Percentiles rank a stretch among this genome's conserved stretches.
Conservation (phyloP, 139 green algal species). For the Micromonas pusilla region DNA sequence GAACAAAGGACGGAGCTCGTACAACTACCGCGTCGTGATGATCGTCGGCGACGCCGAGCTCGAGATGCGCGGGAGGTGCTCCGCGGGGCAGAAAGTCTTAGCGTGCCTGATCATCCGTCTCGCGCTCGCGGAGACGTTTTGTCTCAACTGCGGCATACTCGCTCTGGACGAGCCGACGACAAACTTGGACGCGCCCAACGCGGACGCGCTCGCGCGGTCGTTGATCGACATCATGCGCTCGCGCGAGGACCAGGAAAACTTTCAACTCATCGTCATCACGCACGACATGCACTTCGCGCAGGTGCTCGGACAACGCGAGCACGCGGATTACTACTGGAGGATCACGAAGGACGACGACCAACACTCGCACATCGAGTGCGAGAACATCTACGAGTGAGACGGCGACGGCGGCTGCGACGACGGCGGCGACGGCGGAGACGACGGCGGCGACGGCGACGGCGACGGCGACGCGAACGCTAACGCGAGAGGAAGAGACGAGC, state of each 20-base stretch:
- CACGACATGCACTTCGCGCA: constrained; percentile 88
- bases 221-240: constrained; percentile 64
- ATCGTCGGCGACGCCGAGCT: constrained; percentile 70
- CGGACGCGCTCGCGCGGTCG: constrained; percentile 67
- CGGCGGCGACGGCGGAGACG: too few species aligned
- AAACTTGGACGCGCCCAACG: constrained; percentile 88
- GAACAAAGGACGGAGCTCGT: constrained; percentile 48
- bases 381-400: constrained; percentile 21
- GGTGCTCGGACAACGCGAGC: constrained; percentile 44
- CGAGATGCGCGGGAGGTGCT: constrained; percentile 96
- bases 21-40: constrained; percentile 93
- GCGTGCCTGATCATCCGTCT: constrained; percentile 96
- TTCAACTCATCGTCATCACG: constrained; percentile 99
- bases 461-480: too few species aligned
- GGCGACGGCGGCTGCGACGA: too few species aligned
- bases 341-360: constrained; percentile 49
- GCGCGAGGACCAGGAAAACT: constrained; percentile 79
- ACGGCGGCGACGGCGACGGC: too few species aligned
- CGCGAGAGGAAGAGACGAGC: too few species aligned
- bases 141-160: constrained; percentile 95
- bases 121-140: constrained; percentile 95
- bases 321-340: constrained; percentile 47
- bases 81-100: constrained; percentile 93
- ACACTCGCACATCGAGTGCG: constrained; percentile 9
- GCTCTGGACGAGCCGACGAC: constrained; percentile 97